Percentiles rank a stretch among this genome's conserved stretches.
phyloP scores from a whole-genome alignment of 2,329 filamentous ascomycete genomes.

The Fusarium coffeatum region DNA sequence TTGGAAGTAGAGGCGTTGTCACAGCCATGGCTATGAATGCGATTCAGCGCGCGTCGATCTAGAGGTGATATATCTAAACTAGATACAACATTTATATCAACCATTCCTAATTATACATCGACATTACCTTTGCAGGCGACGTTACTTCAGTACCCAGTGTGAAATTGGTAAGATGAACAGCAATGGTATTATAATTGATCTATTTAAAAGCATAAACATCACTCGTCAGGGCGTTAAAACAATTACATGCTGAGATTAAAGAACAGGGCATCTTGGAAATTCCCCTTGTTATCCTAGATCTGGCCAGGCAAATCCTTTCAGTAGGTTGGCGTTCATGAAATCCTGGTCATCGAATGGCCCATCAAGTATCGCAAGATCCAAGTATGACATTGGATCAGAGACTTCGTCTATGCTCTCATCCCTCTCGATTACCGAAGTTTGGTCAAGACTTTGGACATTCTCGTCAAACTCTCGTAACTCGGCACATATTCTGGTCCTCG shows the following conservation, averaged over 20 bases:
- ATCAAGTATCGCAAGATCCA: not conserved
- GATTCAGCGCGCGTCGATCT: not conserved
- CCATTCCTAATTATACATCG: too few relatives aligned
- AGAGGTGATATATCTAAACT: too few relatives aligned
- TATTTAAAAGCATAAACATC: too few relatives aligned
- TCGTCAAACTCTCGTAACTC: not conserved
- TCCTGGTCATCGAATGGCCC: not conserved
- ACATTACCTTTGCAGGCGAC: too few relatives aligned
- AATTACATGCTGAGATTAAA: too few relatives aligned
- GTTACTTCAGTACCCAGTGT: too few relatives aligned
- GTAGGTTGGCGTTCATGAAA: not conserved
- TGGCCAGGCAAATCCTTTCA: not conserved
- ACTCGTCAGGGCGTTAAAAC: too few relatives aligned
- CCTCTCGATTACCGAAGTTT: fast-evolving
- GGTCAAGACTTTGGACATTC: not conserved
- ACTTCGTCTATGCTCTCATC: not conserved
- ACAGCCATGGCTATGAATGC: conserved; percentile 15
- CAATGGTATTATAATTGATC: too few relatives aligned
- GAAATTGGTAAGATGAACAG: too few relatives aligned
- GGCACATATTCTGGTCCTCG: not conserved
- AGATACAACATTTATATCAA: too few relatives aligned
- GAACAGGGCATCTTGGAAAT: too few relatives aligned
- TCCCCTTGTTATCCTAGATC: not conserved
- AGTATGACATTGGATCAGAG: not conserved
- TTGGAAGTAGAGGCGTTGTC: conserved; percentile 12